These are phyloP conservation scores for Trametes hirsuta DNA, from an alignment of 1,284 basidiomycete species.

Conservation along the genomic window DNA sequence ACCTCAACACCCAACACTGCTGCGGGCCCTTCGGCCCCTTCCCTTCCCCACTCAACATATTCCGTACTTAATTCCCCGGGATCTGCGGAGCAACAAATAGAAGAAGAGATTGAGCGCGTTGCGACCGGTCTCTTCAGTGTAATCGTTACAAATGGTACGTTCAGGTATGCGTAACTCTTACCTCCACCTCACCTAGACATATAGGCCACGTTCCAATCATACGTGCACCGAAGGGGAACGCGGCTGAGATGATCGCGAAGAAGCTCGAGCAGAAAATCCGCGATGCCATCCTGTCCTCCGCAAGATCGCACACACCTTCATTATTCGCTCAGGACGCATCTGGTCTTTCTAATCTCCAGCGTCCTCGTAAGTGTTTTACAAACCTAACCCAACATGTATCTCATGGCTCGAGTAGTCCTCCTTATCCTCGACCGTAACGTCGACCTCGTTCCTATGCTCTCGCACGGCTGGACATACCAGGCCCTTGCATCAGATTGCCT, in stretches of 20 bases:
- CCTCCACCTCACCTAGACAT: not conserved
- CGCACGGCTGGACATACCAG: constrained; percentile 99
- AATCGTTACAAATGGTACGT: constrained; percentile 86
- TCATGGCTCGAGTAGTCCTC: constrained; percentile 61
- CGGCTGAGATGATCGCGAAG: constrained; percentile 97
- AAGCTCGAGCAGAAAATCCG: constrained; percentile 93
- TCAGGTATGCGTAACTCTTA: not conserved
- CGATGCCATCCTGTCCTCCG: constrained; percentile 87
- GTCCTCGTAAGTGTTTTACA: constrained; percentile 68
- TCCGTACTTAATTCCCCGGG: constrained; percentile 91
- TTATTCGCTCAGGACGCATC: constrained; percentile 76
- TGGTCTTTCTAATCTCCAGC: constrained; percentile 74
- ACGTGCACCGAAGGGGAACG: constrained; percentile 92
- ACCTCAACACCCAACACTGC: constrained; percentile 38
- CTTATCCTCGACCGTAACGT: constrained; percentile 95
- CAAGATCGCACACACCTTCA: constrained; percentile 58
- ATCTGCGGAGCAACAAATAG: constrained; percentile 90
- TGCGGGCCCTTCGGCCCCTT: constrained; percentile 33
- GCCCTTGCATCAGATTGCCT: constrained; percentile 97
- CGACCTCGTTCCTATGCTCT: constrained; percentile 93
- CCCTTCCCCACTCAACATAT: constrained; percentile 61
- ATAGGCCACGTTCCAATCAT: constrained; percentile 93
- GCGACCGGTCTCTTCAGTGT: constrained; percentile 92
- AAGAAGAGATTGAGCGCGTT: constrained; percentile 92
- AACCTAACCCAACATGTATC: not conserved